These are phyloP conservation scores for Erigeron philadelphicus DNA, from an alignment of 140 eudicot genomes.

Conservation along the genomic window DNA sequence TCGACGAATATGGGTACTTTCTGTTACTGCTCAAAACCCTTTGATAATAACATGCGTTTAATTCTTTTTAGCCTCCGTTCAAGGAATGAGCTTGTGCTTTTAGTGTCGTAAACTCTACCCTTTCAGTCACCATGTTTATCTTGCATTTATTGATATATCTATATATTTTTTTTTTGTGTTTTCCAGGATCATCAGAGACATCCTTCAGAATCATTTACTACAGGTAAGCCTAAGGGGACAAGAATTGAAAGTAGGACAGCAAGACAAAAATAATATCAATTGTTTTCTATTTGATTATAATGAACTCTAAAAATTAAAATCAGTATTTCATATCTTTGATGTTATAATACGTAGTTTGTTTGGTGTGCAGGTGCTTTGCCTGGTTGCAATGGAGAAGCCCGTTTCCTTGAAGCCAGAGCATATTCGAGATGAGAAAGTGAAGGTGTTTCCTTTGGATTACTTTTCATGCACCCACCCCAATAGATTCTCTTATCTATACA, in stretches of 20 bases:
- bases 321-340: neutral
- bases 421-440: conserved; percentile 93
- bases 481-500: conserved; percentile 1
- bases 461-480: neutral
- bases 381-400: conserved; percentile 91
- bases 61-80: neutral
- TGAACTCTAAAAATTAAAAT: neutral
- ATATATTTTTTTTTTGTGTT: conserved; percentile 7
- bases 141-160: neutral
- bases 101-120: neutral
- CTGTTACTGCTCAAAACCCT: neutral
- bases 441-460: conserved; percentile 42
- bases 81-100: neutral
- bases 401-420: conserved; percentile 81
- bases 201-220: conserved; percentile 85
- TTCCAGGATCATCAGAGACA: conserved; percentile 88
- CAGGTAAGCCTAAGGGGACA: conserved; percentile 44
- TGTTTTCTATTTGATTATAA: no score
- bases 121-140: neutral
- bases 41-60: neutral
- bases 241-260: conserved; percentile 4
- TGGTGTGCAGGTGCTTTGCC: conserved; percentile 71
- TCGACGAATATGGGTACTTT: conserved; percentile 79
- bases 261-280: neutral
- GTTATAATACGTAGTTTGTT: neutral